Conservation (phyloP, 2,329 filamentous ascomycete species). For the Scolecobasidium constrictum region DNA sequence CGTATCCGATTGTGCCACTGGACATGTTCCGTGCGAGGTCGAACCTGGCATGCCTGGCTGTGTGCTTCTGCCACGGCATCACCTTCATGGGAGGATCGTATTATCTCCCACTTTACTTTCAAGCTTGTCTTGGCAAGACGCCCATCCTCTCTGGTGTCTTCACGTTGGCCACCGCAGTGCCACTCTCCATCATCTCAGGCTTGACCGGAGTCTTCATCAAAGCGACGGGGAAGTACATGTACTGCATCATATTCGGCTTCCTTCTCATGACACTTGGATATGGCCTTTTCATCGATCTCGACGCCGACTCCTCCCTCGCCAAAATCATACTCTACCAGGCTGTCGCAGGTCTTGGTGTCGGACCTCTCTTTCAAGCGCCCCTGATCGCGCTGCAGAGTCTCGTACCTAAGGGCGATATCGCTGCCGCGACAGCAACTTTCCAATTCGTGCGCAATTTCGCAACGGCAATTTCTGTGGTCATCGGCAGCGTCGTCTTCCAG, state of each 20-base stretch:
- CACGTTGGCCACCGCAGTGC: conserved; percentile 58
- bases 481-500: conserved; percentile 63
- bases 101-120: conserved; percentile 79
- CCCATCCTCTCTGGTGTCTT: conserved; percentile 67
- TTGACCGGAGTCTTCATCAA: conserved; percentile 36
- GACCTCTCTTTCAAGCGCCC: conserved; percentile 54
- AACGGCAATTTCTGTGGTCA: conserved; percentile 52
- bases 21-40: conserved; percentile 56
- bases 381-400: conserved; percentile 52
- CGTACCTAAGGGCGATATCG: conserved; percentile 47
- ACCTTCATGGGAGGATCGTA: conserved; percentile 71
- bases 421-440: conserved; percentile 50
- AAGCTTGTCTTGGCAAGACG: conserved; percentile 57
- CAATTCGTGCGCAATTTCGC: conserved; percentile 53
- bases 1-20: conserved; percentile 68
- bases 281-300: conserved; percentile 27
- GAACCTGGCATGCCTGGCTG: conserved; percentile 53
- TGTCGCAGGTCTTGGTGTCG: conserved; percentile 51
- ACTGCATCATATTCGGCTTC: conserved; percentile 23
- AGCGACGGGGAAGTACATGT: conserved; percentile 20
- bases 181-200: conserved; percentile 53
- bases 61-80: conserved; percentile 63
- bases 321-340: conserved; percentile 44
- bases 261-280: conserved; percentile 26
- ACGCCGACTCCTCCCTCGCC: conserved; percentile 21